Evolutionary conservation across 441 rosid genomes (phyloP).

Genomic region (Mallotus japonicus): DNA sequence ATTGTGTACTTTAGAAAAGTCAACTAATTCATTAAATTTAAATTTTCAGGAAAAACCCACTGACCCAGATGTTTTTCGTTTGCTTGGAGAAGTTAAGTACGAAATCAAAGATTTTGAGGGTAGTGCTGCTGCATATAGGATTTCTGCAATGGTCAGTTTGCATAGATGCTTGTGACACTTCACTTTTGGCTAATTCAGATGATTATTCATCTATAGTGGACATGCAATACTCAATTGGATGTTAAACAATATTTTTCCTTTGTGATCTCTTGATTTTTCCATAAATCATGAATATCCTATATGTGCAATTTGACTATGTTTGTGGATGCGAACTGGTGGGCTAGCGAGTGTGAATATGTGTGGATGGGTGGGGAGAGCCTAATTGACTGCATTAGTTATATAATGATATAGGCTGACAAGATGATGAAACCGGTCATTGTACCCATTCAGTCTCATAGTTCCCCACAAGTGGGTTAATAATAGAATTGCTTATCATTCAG

Average conservation of each 20-base stretch:
- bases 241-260: neutral
- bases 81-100: constrained; percentile 91
- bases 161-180: neutral
- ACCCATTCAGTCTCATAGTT: neutral
- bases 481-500: neutral
- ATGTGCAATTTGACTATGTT: neutral
- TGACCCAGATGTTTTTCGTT: constrained; percentile 78
- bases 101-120: constrained; percentile 86
- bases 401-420: neutral
- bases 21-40: constrained; percentile 24
- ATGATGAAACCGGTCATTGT: neutral
- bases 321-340: neutral
- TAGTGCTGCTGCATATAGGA: constrained; percentile 76
- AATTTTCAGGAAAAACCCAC: constrained; percentile 64
- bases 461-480: neutral
- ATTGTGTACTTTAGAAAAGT: constrained; percentile 19
- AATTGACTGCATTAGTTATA: neutral
- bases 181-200: neutral
- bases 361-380: neutral
- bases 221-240: neutral
- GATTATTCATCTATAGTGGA: neutral
- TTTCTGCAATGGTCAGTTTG: constrained; percentile 56
- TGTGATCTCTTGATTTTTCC: too few species aligned
- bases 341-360: neutral
- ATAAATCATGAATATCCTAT: too few species aligned